Base-by-base conservation (phyloP, 2,329 filamentous ascomycete species). In the Aspergillus uvarum region DNA sequence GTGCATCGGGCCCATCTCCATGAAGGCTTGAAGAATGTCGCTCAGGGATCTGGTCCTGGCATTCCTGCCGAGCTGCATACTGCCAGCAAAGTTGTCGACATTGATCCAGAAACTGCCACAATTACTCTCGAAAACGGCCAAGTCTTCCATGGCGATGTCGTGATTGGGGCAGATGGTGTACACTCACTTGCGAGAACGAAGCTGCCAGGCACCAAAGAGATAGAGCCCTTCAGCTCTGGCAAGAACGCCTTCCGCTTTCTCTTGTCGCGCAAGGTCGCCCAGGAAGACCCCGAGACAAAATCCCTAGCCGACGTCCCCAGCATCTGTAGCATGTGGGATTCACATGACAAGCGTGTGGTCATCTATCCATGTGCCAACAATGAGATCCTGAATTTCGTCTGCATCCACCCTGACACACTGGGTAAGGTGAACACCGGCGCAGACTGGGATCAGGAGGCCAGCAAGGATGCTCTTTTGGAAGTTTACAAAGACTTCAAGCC, bases 211-310 rank as follows among this genome's bases (percentile, higher is more conserved):
- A 61, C 54, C 2, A 56, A 58, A 35, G 67, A 72, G 4, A 64
- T 77, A 19, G 73, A 75, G 35, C 73, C 79, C 3, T 79, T 77
- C 47, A 74, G 77, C 1, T 81, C 79, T 3, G 84, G 84, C 2
- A 85, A 85, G 67, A 83, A 80, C 48, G 83, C 84, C 0, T 87
- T 85, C 67, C 78, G 85, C 7, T 87, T 86, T 70, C 68, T 86
- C 5, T 76, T 87, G 0, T 74, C 79, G 0, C 76, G 78, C 1
- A 79, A 83, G 14, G 75, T 74, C 4, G 75, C 77, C 0, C 59
- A 76, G 5, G 73, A 67, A 47, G 79, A 75, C 67, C 81, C 67
- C 26, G 76, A 67, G 61, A 79, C 71, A 47, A 76, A 54, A 8
- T 73, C 73, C 14, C 74, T 79, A 49, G 76, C 71, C 0, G 66